phyloP scores from a whole-genome alignment of 1,284 basidiomycete genomes.

The Cryptococcus sp. region DNA sequence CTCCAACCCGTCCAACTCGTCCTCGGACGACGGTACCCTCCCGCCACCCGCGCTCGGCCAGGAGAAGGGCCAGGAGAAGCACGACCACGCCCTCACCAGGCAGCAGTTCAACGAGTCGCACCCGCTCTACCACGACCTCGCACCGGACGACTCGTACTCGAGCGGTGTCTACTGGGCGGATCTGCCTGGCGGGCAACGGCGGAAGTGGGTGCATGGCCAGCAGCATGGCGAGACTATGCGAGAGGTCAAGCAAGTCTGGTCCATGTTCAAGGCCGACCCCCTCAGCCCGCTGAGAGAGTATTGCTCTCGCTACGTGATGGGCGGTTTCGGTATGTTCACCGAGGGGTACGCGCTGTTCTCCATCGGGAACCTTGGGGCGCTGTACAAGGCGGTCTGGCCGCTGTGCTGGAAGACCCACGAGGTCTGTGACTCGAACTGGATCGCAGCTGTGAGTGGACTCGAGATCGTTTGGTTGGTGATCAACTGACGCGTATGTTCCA shows the following conservation, averaged over 20 bases:
- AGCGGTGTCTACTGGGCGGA: conserved; percentile 50
- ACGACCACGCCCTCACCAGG: conserved; percentile 2
- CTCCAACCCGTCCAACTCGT: neutral
- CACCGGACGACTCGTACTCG: conserved; percentile 44
- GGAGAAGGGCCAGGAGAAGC: conserved; percentile 1
- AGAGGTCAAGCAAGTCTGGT: conserved; percentile 51
- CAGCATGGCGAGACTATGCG: conserved; percentile 50
- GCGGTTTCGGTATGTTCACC: conserved; percentile 57
- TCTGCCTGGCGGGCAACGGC: conserved; percentile 38
- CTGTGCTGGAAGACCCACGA: conserved; percentile 52
- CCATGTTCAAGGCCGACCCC: conserved; percentile 55
- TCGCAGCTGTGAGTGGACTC: conserved; percentile 48
- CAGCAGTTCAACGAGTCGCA: conserved; percentile 29
- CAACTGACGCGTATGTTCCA: neutral
- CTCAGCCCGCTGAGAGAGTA: conserved; percentile 52
- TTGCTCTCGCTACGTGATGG: conserved; percentile 54
- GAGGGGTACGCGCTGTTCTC: conserved; percentile 55
- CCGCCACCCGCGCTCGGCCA: neutral
- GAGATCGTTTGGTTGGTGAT: neutral
- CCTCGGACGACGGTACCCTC: conserved; percentile 4
- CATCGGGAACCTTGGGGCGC: conserved; percentile 54
- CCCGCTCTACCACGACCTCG: conserved; percentile 47
- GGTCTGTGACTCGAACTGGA: conserved; percentile 53
- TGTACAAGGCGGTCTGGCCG: conserved; percentile 55
- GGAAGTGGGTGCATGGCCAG: conserved; percentile 51